phyloP scores from a whole-genome alignment of 768 basidiomycete genomes.

The Suillus variegatus region DNA sequence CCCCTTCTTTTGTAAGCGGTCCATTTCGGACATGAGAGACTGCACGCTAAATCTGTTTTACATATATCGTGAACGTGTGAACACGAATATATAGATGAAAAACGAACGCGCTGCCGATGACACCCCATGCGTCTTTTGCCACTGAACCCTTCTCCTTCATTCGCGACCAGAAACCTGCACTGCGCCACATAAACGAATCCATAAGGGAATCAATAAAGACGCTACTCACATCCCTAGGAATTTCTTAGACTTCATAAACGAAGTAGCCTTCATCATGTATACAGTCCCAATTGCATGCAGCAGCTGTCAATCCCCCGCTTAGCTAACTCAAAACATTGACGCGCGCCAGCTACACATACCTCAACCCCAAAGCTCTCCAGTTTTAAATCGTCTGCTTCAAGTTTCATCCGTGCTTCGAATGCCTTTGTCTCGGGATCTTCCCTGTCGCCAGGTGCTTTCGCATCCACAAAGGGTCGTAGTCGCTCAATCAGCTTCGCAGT shows the following conservation, averaged over 20 bases:
- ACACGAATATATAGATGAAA: slow-evolving; percentile 11
- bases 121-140: slow-evolving; percentile 96
- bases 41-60: slow-evolving; percentile 26
- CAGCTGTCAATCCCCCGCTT: slow-evolving; percentile 44
- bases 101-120: slow-evolving; percentile 92
- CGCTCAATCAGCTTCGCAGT: slow-evolving; percentile 82
- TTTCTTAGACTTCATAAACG: slow-evolving; percentile 87
- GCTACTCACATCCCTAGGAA: slow-evolving; percentile 82
- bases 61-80: slow-evolving; percentile 30
- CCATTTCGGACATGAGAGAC: slow-evolving; percentile 69
- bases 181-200: slow-evolving; percentile 27
- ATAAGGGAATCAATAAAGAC: slow-evolving; percentile 9
- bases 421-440: slow-evolving; percentile 81
- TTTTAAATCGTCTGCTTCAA: slow-evolving; percentile 94
- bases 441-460: slow-evolving; percentile 76
- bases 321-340: not conserved
- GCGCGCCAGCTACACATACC: slow-evolving; percentile 43
- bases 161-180: slow-evolving; percentile 89
- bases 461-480: slow-evolving; percentile 88
- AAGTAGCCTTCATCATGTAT: slow-evolving; percentile 92
- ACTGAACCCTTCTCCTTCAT: slow-evolving; percentile 93
- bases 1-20: slow-evolving; percentile 86
- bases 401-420: slow-evolving; percentile 75
- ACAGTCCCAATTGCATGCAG: slow-evolving; percentile 89
- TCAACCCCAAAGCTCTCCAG: slow-evolving; percentile 97